Evolutionary conservation across 257 asterid genomes (phyloP).

Genomic region (Galeopsis tetrahit): DNA sequence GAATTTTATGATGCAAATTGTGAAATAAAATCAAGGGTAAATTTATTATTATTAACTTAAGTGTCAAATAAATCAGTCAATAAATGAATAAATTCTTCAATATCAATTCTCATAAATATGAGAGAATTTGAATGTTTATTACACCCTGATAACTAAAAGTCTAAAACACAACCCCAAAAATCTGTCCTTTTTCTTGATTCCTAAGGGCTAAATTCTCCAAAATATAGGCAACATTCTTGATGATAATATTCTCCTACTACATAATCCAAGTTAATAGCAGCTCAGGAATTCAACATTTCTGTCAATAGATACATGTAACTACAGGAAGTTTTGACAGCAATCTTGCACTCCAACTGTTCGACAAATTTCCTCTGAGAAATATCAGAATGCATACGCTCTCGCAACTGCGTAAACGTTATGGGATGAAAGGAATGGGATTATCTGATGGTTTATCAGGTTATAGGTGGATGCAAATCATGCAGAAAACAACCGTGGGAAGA

Average conservation of each 20-base stretch:
- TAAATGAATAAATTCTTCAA: too few species aligned
- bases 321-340: neutral
- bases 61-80: too few species aligned
- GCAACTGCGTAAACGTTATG: conserved; percentile 29
- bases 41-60: too few species aligned
- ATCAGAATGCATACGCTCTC: conserved; percentile 31
- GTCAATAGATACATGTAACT: neutral
- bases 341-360: conserved; percentile 44
- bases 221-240: too few species aligned
- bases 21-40: too few species aligned
- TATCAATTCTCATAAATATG: too few species aligned
- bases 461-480: conserved; percentile 51
- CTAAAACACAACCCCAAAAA: too few species aligned
- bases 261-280: neutral
- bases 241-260: neutral
- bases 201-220: too few species aligned
- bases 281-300: conserved; percentile 2
- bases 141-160: too few species aligned
- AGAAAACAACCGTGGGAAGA: conserved; percentile 61
- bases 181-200: too few species aligned
- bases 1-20: too few species aligned
- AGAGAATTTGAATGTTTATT: too few species aligned
- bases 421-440: conserved; percentile 11
- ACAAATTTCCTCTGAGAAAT: conserved; percentile 39
- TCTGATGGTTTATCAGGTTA: conserved; percentile 30